phyloP scores from a whole-genome alignment of 1,284 basidiomycete species.

The Cutaneotrichosporon sp. region DNA sequence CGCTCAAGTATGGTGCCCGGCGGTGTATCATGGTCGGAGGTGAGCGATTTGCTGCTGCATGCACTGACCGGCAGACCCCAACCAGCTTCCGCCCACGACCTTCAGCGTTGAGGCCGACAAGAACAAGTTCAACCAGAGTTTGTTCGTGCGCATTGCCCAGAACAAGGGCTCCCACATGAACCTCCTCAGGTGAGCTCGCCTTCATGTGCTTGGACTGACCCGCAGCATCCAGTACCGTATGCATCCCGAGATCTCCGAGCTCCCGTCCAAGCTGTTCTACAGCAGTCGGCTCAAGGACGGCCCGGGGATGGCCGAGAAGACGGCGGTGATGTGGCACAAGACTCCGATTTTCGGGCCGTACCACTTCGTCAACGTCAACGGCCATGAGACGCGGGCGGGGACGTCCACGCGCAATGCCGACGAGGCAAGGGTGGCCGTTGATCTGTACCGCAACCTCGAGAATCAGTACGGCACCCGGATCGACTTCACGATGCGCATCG shows the following conservation, averaged over 20 bases:
- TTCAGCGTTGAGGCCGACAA: constrained; percentile 82
- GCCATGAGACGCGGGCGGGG: constrained; percentile 54
- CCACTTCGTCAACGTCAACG: constrained; percentile 78
- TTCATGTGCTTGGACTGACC: neutral
- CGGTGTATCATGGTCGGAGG: constrained; percentile 94
- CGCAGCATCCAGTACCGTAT: constrained; percentile 92
- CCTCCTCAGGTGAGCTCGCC: constrained; percentile 70
- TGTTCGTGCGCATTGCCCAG: constrained; percentile 91
- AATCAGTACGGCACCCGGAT: constrained; percentile 63
- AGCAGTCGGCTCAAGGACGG: constrained; percentile 79
- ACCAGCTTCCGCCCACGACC: constrained; percentile 96
- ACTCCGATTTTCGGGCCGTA: constrained; percentile 81
- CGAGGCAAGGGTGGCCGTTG: constrained; percentile 77
- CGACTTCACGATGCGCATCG: constrained; percentile 76
- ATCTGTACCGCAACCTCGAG: constrained; percentile 73
- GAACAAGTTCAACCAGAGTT: constrained; percentile 80
- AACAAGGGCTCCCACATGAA: constrained; percentile 78
- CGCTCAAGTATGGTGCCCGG: constrained; percentile 81
- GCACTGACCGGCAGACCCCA: constrained; percentile 71
- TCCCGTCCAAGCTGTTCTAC: constrained; percentile 92
- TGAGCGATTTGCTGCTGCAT: constrained; percentile 48
- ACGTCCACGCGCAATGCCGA: constrained; percentile 77
- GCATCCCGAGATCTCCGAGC: constrained; percentile 91
- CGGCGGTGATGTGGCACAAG: constrained; percentile 81
- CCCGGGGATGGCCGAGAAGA: constrained; percentile 82